phyloP scores from a whole-genome alignment of 352 stramenopile genomes.

The Globisporangium nunn region DNA sequence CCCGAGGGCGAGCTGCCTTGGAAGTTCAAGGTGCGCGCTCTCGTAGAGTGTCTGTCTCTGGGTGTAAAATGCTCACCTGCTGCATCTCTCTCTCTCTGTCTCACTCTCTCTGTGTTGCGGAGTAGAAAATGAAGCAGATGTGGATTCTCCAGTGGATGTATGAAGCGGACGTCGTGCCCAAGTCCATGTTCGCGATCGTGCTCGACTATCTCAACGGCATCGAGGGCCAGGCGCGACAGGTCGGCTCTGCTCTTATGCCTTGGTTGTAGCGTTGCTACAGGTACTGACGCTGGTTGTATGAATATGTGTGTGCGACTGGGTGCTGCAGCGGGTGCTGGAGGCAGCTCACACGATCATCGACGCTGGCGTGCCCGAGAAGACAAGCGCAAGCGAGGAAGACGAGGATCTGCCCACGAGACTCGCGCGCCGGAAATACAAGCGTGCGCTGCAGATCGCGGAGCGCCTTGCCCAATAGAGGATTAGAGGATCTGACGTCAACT shows the following conservation, averaged over 20 bases:
- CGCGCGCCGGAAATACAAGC: constrained; percentile 67
- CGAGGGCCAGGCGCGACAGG: constrained; percentile 51
- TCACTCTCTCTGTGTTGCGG: not conserved
- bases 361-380: constrained; percentile 42
- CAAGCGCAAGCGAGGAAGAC: constrained; percentile 34
- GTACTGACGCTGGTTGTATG: not conserved
- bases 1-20: constrained; percentile 50
- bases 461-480: constrained; percentile 32
- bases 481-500: not conserved
- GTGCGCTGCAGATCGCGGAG: constrained; percentile 68
- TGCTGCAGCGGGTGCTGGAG: constrained; percentile 51
- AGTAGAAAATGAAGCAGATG: constrained; percentile 75
- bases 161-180: constrained; percentile 70
- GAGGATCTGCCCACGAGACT: constrained; percentile 53
- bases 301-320: not conserved
- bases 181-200: constrained; percentile 70
- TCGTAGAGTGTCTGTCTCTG: too few relatives aligned
- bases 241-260: not conserved
- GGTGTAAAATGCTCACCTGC: too few relatives aligned
- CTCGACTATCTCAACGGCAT: constrained; percentile 72
- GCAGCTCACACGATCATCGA: constrained; percentile 71
- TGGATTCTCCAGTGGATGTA: constrained; percentile 84
- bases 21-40: constrained; percentile 67
- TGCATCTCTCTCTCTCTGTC: not conserved
- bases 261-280: not conserved